Percentiles rank a stretch among this genome's conserved stretches.
Evolutionary conservation across 148 eudicot species (phyloP).

Genomic region (Amaranthus hypochondriacus): DNA sequence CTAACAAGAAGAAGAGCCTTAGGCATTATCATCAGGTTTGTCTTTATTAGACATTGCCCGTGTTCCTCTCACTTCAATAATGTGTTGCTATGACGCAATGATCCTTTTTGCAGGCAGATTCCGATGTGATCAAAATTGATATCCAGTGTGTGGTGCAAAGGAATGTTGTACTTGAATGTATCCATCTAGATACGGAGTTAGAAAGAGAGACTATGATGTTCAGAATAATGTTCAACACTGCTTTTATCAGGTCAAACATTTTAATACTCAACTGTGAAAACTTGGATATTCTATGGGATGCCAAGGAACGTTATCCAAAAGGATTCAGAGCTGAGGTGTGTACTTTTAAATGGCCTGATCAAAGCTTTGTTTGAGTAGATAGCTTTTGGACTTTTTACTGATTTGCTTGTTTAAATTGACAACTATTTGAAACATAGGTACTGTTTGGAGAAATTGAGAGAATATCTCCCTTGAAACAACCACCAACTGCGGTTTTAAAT

Average conservation of each 20-base stretch:
- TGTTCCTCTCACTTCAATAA: neutral
- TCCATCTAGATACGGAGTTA: constrained; percentile 84
- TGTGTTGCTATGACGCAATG: constrained; percentile 20
- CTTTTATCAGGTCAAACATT: constrained; percentile 94
- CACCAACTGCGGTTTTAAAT: constrained; percentile 64
- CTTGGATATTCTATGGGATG: constrained; percentile 96
- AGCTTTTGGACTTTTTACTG: constrained; percentile 6
- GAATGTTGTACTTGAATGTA: constrained; percentile 92
- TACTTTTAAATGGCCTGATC: neutral
- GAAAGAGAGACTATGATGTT: constrained; percentile 99
- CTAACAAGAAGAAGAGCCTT: constrained; percentile 74
- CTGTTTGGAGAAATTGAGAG: constrained; percentile 89
- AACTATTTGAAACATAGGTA: constrained; percentile 42
- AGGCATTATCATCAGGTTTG: constrained; percentile 81
- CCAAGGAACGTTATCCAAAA: constrained; percentile 89
- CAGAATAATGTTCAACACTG: constrained; percentile 93
- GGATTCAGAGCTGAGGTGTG: constrained; percentile 93
- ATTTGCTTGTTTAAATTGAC: constrained; percentile 16
- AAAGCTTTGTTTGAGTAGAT: constrained; percentile 3
- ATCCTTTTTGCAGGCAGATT: constrained; percentile 65
- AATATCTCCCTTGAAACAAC: constrained; percentile 63
- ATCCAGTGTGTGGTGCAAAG: constrained; percentile 97
- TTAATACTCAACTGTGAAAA: constrained; percentile 81
- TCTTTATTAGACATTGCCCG: neutral
- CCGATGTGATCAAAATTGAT: constrained; percentile 93